phyloP scores from a whole-genome alignment of 768 basidiomycete genomes.

The Russula virescens region DNA sequence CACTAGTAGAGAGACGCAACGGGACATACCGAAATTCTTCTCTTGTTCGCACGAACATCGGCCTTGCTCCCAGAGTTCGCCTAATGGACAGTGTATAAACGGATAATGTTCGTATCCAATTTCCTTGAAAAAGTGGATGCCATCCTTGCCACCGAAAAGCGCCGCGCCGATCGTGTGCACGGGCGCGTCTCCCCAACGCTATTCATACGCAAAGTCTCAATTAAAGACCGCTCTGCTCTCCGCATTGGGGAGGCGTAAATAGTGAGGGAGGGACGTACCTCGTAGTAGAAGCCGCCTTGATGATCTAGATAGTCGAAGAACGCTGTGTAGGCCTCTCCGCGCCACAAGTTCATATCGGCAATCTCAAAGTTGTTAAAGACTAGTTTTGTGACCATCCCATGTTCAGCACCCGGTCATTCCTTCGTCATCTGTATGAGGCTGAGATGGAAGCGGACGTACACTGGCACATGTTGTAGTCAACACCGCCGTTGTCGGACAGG shows the following conservation, averaged over 20 bases:
- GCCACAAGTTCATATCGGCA: conserved; percentile 76
- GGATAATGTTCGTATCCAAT: conserved; percentile 81
- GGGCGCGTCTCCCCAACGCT: conserved; percentile 85
- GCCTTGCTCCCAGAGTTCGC: conserved; percentile 35
- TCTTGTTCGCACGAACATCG: conserved; percentile 46
- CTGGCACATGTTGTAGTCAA: conserved; percentile 70
- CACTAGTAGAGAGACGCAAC: neutral
- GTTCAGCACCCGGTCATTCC: neutral
- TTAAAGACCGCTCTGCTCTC: too few relatives aligned
- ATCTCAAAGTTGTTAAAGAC: conserved; percentile 95
- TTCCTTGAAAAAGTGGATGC: conserved; percentile 78
- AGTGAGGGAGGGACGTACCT: conserved; percentile 36
- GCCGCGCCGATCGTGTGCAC: conserved; percentile 82
- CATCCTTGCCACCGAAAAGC: conserved; percentile 64
- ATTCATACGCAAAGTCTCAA: neutral
- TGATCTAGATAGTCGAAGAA: conserved; percentile 83
- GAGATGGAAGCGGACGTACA: conserved; percentile 36
- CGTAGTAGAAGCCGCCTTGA: conserved; percentile 85
- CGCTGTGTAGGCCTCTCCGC: conserved; percentile 71
- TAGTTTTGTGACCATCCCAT: conserved; percentile 34
- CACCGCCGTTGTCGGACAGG: conserved; percentile 65
- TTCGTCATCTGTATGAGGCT: neutral
- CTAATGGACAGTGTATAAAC: conserved; percentile 52
- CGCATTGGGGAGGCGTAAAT: too few relatives aligned
- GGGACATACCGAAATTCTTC: conserved; percentile 50